Conservation (phyloP, 2,329 filamentous ascomycete species). For the Botrytis medusae region DNA sequence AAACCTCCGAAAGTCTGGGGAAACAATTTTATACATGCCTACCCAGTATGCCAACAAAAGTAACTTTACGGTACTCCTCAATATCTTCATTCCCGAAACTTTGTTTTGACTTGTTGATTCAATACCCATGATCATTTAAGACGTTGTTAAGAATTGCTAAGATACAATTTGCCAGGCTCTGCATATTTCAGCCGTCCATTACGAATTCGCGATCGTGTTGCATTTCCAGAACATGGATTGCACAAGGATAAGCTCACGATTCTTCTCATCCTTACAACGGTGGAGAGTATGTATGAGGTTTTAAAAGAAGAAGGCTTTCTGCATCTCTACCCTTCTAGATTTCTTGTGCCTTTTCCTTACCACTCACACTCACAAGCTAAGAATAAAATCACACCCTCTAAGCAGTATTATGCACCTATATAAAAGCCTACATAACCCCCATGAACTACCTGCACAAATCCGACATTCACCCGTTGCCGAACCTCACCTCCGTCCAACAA, state of each 20-base stretch:
- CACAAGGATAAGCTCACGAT: background rate
- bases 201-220: background rate
- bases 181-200: background rate
- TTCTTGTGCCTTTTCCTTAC: background rate
- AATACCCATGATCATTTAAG: background rate
- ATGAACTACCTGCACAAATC: background rate
- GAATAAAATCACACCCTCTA: background rate
- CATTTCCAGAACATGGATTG: background rate
- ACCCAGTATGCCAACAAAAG: background rate
- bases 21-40: background rate
- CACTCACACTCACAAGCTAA: background rate
- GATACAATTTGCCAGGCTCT: background rate
- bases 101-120: background rate
- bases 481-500: background rate
- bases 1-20: background rate
- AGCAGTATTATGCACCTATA: background rate
- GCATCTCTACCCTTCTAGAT: background rate
- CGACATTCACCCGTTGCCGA: slow-evolving; percentile 1
- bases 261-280: background rate
- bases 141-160: background rate
- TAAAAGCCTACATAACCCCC: background rate
- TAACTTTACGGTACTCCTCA: background rate
- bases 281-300: background rate
- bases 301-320: background rate
- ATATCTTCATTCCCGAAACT: background rate